Evolutionary conservation across 345 rosid species (phyloP).

Genomic region (Eucalyptus pauciflora): DNA sequence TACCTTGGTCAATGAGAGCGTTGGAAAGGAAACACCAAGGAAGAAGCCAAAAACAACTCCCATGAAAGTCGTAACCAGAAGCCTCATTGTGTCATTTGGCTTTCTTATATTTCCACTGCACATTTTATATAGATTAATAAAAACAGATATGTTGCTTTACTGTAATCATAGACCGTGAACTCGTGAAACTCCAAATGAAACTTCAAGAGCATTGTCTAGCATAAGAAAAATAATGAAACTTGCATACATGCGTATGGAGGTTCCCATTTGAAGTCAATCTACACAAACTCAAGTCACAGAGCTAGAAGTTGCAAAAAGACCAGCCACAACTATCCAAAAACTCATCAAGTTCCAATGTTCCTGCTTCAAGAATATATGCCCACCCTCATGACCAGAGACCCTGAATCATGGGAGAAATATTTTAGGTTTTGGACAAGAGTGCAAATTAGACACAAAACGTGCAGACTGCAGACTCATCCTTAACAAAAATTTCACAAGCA

Average conservation of each 20-base stretch:
- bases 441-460: not conserved
- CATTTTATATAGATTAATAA: not conserved
- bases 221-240: not conserved
- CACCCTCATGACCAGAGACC: not conserved
- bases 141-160: not conserved
- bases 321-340: not conserved
- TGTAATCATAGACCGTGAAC: not conserved
- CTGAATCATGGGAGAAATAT: not conserved
- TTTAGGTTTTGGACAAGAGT: not conserved
- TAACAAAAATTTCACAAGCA: not conserved
- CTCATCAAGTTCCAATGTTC: slow-evolving; percentile 12
- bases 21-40: slow-evolving; percentile 71
- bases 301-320: slow-evolving; percentile 2
- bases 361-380: not conserved
- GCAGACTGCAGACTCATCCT: not conserved
- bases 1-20: slow-evolving; percentile 73
- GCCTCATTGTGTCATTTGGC: slow-evolving; percentile 65
- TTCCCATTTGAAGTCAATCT: slow-evolving; percentile 15
- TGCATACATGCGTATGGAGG: slow-evolving; percentile 20
- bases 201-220: not conserved
- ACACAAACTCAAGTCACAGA: slow-evolving; percentile 1
- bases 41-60: slow-evolving; percentile 77
- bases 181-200: not conserved
- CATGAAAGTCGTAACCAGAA: slow-evolving; percentile 49
- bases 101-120: slow-evolving; percentile 43